Conservation (phyloP, 345 rosid genomes). For the Euphorbia lathyris region DNA sequence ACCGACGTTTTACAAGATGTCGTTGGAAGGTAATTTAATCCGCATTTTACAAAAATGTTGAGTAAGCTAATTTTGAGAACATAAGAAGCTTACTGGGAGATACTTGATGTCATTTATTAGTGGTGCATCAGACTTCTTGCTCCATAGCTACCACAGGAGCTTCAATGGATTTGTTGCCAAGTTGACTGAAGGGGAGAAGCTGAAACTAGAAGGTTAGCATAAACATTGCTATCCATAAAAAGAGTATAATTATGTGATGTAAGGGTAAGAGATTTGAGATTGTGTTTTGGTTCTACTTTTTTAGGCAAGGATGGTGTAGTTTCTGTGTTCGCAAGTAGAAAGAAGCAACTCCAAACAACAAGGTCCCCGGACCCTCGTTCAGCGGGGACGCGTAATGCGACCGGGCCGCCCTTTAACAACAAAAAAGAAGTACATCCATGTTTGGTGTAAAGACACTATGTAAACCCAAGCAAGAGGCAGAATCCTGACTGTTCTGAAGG, state of each 20-base stretch:
- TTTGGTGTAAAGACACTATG: too few relatives aligned
- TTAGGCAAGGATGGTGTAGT: conserved; percentile 9
- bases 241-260: not conserved
- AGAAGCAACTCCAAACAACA: conserved; percentile 1
- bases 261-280: too few relatives aligned
- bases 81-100: too few relatives aligned
- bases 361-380: too few relatives aligned
- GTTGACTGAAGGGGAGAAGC: conserved; percentile 6
- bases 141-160: not conserved
- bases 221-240: too few relatives aligned
- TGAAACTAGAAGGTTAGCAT: not conserved
- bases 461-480: too few relatives aligned
- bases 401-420: too few relatives aligned
- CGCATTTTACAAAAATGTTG: too few relatives aligned
- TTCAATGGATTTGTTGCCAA: conserved; percentile 18
- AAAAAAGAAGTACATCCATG: too few relatives aligned
- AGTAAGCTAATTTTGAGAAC: too few relatives aligned
- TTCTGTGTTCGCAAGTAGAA: conserved; percentile 1
- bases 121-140: not conserved
- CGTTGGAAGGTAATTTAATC: not conserved
- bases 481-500: too few relatives aligned
- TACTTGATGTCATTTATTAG: not conserved
- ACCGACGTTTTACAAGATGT: conserved; percentile 9
- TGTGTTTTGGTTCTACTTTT: not conserved
- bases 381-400: too few relatives aligned